A percentile compares a stretch with the other conserved stretches of the same genome.
Evolutionary conservation across 2,329 filamentous ascomycete species (phyloP).

Genomic region (Epichloe elymi): DNA sequence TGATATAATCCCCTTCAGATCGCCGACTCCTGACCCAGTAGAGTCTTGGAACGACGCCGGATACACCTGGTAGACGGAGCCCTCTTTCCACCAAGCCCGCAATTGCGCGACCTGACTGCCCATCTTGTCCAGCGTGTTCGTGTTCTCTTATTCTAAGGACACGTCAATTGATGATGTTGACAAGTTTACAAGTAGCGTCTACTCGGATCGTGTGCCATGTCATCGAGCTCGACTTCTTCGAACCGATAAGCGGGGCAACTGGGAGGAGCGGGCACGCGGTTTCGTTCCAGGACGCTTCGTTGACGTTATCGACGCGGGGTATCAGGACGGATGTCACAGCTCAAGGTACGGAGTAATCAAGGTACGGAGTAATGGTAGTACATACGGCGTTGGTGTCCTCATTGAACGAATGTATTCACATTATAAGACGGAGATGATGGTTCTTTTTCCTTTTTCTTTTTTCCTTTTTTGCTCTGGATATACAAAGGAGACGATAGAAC

Average conservation of each 20-base stretch:
- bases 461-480: too few relatives aligned
- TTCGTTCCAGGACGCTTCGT: background rate
- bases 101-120: slow-evolving; percentile 11
- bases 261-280: background rate
- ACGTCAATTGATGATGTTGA: background rate
- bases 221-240: background rate
- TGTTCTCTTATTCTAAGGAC: background rate
- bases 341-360: background rate
- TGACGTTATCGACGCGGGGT: background rate
- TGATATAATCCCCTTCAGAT: slow-evolving; percentile 44
- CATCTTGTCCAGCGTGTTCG: slow-evolving; percentile 10
- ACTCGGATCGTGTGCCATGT: too few relatives aligned
- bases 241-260: background rate
- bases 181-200: background rate
- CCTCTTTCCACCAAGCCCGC: slow-evolving; percentile 45
- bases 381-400: too few relatives aligned
- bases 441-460: too few relatives aligned
- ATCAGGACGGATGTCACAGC: background rate
- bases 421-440: too few relatives aligned
- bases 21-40: slow-evolving; percentile 41
- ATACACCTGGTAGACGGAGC: slow-evolving; percentile 48
- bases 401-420: too few relatives aligned
- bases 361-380: background rate
- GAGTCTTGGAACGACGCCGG: slow-evolving; percentile 48
- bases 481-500: too few relatives aligned